Evolutionary conservation across 2,329 filamentous ascomycete genomes (phyloP).

Genomic region (Juglanconis juglandina): DNA sequence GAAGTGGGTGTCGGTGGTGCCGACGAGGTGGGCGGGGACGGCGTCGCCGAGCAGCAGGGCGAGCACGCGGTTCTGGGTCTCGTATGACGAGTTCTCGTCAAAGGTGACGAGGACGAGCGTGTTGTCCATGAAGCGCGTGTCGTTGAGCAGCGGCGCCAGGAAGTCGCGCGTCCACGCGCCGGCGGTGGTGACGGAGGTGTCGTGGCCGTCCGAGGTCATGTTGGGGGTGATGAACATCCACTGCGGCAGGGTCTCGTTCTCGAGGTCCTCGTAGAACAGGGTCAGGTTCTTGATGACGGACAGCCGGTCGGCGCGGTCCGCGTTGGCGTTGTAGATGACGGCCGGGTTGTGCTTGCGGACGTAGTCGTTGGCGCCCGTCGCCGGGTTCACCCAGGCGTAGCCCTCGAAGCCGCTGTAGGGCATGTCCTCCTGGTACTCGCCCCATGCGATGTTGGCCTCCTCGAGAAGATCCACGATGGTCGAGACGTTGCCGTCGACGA

Average conservation of each 20-base stretch:
- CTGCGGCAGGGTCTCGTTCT: constrained; percentile 63
- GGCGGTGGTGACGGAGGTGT: constrained; percentile 66
- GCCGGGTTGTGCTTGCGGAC: constrained; percentile 77
- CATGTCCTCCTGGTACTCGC: constrained; percentile 73
- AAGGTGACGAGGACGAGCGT: constrained; percentile 69
- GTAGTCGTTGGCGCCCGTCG: constrained; percentile 68
- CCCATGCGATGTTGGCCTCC: constrained; percentile 63
- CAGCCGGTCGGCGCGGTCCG: constrained; percentile 56
- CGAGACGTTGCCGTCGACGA: constrained; percentile 57
- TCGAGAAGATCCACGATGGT: constrained; percentile 68
- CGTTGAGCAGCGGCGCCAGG: constrained; percentile 64
- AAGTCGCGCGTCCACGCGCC: constrained; percentile 67
- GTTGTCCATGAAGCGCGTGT: constrained; percentile 66
- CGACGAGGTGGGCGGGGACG: constrained; percentile 60
- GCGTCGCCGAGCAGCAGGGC: constrained; percentile 71
- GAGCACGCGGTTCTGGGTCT: constrained; percentile 64
- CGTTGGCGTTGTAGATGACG: constrained; percentile 64
- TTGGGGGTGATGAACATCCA: constrained; percentile 70
- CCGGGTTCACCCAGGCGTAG: constrained; percentile 57
- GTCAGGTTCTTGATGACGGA: constrained; percentile 72
- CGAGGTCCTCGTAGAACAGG: constrained; percentile 65
- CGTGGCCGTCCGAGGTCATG: constrained; percentile 75
- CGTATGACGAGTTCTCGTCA: constrained; percentile 73
- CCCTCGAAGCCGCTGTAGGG: constrained; percentile 74
- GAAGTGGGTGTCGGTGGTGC: constrained; percentile 66